Conservation (phyloP, 768 basidiomycete species). For the Lenzites betulinus region DNA sequence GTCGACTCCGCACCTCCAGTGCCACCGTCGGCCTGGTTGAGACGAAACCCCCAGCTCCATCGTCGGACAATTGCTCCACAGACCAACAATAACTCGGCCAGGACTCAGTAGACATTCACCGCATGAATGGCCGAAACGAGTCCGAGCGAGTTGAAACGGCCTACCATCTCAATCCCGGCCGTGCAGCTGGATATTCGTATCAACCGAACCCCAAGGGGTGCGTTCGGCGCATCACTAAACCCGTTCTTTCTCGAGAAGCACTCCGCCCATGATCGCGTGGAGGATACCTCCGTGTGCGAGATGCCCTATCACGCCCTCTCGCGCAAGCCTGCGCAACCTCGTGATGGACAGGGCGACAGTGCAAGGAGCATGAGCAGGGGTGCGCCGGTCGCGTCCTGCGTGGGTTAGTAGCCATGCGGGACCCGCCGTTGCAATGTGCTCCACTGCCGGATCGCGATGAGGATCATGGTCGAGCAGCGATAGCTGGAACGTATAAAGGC, state of each 20-base stretch:
- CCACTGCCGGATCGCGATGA: background rate
- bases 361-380: background rate
- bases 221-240: background rate
- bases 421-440: background rate
- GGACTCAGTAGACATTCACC: background rate
- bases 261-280: background rate
- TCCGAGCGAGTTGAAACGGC: background rate
- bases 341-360: background rate
- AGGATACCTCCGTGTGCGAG: background rate
- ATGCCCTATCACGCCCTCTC: background rate
- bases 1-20: background rate
- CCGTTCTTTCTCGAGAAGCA: background rate
- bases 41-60: too few relatives aligned
- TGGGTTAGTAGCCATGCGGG: conserved; percentile 4
- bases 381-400: background rate
- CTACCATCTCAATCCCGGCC: background rate
- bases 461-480: background rate
- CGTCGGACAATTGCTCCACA: too few relatives aligned
- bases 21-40: too few relatives aligned
- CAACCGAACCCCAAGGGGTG: background rate
- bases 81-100: background rate
- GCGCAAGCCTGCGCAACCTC: conserved; percentile 1
- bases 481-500: conserved; percentile 10
- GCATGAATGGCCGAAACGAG: background rate
- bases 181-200: background rate